Evolutionary conservation across 2,329 filamentous ascomycete species (phyloP).

Genomic region (Eurotiales sp.): DNA sequence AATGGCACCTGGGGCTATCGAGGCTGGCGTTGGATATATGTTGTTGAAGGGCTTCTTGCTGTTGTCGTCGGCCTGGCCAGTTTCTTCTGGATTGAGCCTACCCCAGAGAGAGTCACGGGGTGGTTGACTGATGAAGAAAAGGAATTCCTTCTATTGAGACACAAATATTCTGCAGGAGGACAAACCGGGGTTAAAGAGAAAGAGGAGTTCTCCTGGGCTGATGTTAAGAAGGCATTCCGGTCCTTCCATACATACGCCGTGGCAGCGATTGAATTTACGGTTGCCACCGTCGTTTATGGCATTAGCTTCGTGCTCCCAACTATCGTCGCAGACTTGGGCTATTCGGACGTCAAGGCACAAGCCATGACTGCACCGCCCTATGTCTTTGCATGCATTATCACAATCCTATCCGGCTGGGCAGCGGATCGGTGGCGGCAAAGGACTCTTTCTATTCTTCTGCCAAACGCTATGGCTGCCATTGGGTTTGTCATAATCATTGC

Average conservation of each 20-base stretch:
- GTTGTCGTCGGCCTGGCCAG: background rate
- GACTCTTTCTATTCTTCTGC: conserved; percentile 7
- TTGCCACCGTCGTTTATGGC: background rate
- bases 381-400: conserved; percentile 38
- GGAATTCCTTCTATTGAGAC: conserved; percentile 15
- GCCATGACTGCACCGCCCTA: conserved; percentile 32
- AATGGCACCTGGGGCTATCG: background rate
- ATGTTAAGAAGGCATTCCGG: conserved; percentile 10
- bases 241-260: background rate
- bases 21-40: background rate
- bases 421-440: conserved; percentile 34
- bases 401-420: conserved; percentile 32
- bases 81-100: conserved; percentile 8
- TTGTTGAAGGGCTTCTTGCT: background rate
- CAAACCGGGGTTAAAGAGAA: conserved; percentile 17
- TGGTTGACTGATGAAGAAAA: conserved; percentile 18
- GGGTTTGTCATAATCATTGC: background rate
- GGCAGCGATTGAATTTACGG: background rate
- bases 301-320: conserved; percentile 21
- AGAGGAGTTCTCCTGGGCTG: conserved; percentile 16
- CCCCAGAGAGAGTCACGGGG: conserved; percentile 14
- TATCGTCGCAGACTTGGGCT: conserved; percentile 27
- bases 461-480: background rate
- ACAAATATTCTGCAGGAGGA: conserved; percentile 15
- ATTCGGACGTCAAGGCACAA: conserved; percentile 25